Evolutionary conservation across 805 yeast species (phyloP).

Genomic region (Starmerella sirachaensis): DNA sequence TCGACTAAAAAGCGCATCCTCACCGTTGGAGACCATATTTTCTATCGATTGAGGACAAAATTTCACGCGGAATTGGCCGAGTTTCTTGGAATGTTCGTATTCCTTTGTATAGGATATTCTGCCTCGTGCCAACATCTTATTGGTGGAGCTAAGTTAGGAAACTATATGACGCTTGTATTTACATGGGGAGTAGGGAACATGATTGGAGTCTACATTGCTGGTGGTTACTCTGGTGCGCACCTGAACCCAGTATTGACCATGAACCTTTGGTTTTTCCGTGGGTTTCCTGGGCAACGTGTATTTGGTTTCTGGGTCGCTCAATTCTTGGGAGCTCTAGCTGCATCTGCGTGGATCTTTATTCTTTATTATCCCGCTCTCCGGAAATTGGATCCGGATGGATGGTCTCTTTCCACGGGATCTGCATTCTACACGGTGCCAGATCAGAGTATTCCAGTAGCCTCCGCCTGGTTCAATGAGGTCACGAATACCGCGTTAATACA

Average conservation of each 20-base stretch:
- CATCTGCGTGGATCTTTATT: slow-evolving; percentile 33
- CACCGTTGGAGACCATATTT: neutral
- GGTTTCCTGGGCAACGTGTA: slow-evolving; percentile 40
- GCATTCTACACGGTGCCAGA: neutral
- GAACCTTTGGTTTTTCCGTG: slow-evolving; percentile 37
- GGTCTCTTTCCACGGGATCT: slow-evolving; percentile 1
- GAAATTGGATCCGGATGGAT: slow-evolving; percentile 29
- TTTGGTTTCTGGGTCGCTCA: slow-evolving; percentile 38
- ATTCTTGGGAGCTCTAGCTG: slow-evolving; percentile 35
- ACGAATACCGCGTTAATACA: slow-evolving; percentile 37
- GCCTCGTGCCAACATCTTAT: slow-evolving; percentile 36
- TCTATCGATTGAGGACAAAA: neutral
- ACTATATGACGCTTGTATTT: slow-evolving; percentile 34
- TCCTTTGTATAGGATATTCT: slow-evolving; percentile 39
- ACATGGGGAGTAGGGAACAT: slow-evolving; percentile 48
- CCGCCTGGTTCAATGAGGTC: slow-evolving; percentile 39
- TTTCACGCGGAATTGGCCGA: slow-evolving; percentile 33
- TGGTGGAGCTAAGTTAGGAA: slow-evolving; percentile 33
- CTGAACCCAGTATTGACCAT: slow-evolving; percentile 44
- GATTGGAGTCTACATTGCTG: slow-evolving; percentile 39
- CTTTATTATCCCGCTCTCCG: slow-evolving; percentile 31
- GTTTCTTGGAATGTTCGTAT: slow-evolving; percentile 38
- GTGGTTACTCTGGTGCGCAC: slow-evolving; percentile 51
- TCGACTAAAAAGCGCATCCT: neutral
- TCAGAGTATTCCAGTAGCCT: slow-evolving; percentile 17